Conservation (phyloP, 257 asterid genomes). For the Capsicum chinense region DNA sequence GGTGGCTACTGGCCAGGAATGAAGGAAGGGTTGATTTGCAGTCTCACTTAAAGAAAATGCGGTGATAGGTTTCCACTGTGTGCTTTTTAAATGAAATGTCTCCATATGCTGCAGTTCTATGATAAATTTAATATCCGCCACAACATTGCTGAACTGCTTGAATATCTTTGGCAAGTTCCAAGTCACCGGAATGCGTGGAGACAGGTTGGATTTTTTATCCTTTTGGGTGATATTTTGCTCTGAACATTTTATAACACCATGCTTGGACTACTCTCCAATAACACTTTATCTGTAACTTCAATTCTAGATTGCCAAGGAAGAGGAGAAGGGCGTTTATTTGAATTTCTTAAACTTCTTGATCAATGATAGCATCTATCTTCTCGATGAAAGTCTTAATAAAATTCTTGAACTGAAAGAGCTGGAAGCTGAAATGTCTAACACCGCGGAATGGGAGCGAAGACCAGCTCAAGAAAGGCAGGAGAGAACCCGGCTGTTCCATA, state of each 20-base stretch:
- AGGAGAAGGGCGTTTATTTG: constrained; percentile 95
- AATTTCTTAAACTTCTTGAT: constrained; percentile 89
- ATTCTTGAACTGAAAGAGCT: constrained; percentile 92
- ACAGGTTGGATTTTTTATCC: constrained; percentile 56
- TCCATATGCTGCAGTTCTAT: constrained; percentile 67
- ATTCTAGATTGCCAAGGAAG: constrained; percentile 90
- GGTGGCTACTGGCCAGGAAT: neutral
- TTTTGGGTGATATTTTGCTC: constrained; percentile 19
- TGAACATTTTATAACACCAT: neutral
- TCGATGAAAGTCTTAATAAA: constrained; percentile 97
- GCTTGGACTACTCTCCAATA: neutral
- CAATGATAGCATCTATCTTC: constrained; percentile 91
- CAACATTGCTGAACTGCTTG: constrained; percentile 97
- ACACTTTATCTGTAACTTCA: constrained; percentile 27
- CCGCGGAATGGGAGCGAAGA: constrained; percentile 88
- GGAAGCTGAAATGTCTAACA: constrained; percentile 98
- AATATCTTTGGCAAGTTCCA: constrained; percentile 97
- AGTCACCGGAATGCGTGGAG: constrained; percentile 97
- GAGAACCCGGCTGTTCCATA: constrained; percentile 90
- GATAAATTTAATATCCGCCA: constrained; percentile 99
- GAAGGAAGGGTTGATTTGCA: neutral
- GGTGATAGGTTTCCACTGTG: neutral
- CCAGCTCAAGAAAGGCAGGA: constrained; percentile 96
- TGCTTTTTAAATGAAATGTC: constrained; percentile 7
- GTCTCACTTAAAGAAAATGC: neutral